Evolutionary conservation across 306 rosid genomes (phyloP).

Genomic region (Trichosanthes truncata): DNA sequence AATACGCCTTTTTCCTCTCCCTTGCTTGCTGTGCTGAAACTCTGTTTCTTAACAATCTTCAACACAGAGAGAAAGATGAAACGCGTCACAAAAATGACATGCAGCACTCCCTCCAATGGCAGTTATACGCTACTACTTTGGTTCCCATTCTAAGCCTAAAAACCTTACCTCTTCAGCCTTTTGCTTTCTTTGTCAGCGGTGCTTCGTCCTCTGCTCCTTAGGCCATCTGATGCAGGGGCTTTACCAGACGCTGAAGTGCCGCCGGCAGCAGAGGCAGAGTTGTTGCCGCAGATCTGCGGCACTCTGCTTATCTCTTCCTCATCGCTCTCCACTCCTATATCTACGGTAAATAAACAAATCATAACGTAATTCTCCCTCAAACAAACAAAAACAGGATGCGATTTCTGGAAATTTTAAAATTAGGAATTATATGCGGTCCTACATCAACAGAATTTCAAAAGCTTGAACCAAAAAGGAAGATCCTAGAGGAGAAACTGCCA

Average conservation of each 20-base stretch:
- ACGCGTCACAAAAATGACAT: constrained; percentile 17
- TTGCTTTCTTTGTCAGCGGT: constrained; percentile 86
- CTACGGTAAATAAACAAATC: neutral
- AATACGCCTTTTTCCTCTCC: constrained; percentile 89
- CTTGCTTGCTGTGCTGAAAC: constrained; percentile 99
- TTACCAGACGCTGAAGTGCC: constrained; percentile 61
- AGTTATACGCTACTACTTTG: neutral
- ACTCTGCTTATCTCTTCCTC: constrained; percentile 96
- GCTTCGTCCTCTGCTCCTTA: constrained; percentile 66
- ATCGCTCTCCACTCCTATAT: constrained; percentile 69
- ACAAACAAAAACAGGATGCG: no score
- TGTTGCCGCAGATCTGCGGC: constrained; percentile 60
- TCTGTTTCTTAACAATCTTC: constrained; percentile 80
- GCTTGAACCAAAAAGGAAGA: neutral
- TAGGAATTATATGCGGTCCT: neutral
- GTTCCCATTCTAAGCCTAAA: neutral
- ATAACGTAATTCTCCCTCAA: neutral
- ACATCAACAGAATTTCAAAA: neutral
- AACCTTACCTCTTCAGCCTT: constrained; percentile 70
- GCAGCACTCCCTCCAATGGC: constrained; percentile 6
- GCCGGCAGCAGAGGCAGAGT: constrained; percentile 54
- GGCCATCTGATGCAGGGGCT: constrained; percentile 50
- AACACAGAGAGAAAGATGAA: neutral
- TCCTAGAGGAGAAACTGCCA: neutral
- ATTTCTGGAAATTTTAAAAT: neutral